Percentiles rank a stretch among this genome's conserved stretches.
These are phyloP conservation scores for Eucalyptus victrix DNA, from an alignment of 345 rosid genomes.

Conservation along the genomic window DNA sequence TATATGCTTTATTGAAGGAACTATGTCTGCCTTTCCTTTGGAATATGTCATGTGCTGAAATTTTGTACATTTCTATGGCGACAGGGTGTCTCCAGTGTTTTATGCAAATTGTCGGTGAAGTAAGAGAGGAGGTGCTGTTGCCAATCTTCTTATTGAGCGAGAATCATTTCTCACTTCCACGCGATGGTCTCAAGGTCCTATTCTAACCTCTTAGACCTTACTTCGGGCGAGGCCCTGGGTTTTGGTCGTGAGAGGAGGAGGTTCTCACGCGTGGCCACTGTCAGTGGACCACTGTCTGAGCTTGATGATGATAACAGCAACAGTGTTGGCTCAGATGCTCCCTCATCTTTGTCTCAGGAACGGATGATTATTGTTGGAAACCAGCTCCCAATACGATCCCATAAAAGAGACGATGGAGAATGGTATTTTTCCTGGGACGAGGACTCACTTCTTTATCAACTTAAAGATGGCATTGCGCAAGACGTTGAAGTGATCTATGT, in stretches of 20 bases:
- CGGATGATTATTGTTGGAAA: slow-evolving; percentile 86
- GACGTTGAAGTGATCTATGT: slow-evolving; percentile 85
- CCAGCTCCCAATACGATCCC: slow-evolving; percentile 79
- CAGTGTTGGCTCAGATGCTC: slow-evolving; percentile 78
- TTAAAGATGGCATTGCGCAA: slow-evolving; percentile 87
- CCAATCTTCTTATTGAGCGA: not conserved
- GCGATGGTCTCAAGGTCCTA: slow-evolving; percentile 84
- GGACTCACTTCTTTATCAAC: slow-evolving; percentile 86
- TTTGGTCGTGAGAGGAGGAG: slow-evolving; percentile 61
- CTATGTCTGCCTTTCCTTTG: not conserved
- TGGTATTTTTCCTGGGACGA: slow-evolving; percentile 84
- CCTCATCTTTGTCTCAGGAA: slow-evolving; percentile 66
- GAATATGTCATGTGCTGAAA: not conserved
- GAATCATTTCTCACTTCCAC: not conserved
- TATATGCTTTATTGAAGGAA: not conserved
- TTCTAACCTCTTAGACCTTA: slow-evolving; percentile 88
- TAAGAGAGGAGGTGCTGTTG: not conserved
- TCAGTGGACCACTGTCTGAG: slow-evolving; percentile 74
- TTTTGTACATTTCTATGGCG: not conserved
- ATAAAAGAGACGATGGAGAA: slow-evolving; percentile 32
- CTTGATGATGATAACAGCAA: slow-evolving; percentile 65
- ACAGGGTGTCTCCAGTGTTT: not conserved
- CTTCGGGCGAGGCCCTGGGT: slow-evolving; percentile 49
- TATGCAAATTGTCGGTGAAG: not conserved
- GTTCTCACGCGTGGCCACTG: slow-evolving; percentile 87